Evolutionary conservation across 2,329 filamentous ascomycete genomes (phyloP).

Genomic region (Xylaria sp.): DNA sequence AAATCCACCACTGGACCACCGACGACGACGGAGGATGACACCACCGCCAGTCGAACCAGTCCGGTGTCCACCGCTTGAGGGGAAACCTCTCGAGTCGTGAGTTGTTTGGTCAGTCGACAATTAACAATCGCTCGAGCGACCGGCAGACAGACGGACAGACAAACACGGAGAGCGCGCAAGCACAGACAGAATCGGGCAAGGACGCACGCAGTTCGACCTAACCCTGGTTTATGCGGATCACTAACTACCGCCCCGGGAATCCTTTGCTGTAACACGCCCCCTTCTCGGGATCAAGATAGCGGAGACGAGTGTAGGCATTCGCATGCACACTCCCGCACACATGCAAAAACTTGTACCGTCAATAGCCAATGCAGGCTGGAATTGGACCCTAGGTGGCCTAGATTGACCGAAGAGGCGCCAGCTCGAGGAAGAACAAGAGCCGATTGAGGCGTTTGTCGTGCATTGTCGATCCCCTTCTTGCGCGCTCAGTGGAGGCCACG

Average conservation of each 20-base stretch:
- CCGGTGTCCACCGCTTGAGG: not conserved
- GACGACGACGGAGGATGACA: not conserved
- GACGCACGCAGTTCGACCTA: not conserved
- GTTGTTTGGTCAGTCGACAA: not conserved
- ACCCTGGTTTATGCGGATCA: slow-evolving; percentile 9
- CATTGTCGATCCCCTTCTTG: slow-evolving; percentile 15
- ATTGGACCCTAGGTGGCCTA: slow-evolving; percentile 19
- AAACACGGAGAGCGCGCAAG: not conserved
- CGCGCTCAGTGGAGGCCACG: not conserved
- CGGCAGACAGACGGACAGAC: not conserved
- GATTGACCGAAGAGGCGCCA: slow-evolving; percentile 11
- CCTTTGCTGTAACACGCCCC: slow-evolving; percentile 21
- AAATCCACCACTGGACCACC: slow-evolving; percentile 1
- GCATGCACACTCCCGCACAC: not conserved
- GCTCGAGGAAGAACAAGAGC: not conserved
- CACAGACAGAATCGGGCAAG: not conserved
- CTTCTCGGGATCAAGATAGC: slow-evolving; percentile 9
- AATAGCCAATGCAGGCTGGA: not conserved
- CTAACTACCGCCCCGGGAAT: slow-evolving; percentile 27
- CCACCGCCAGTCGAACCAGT: not conserved
- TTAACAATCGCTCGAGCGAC: not conserved
- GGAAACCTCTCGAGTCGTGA: not conserved
- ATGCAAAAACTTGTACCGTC: not conserved
- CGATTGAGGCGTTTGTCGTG: slow-evolving; percentile 12
- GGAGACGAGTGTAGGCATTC: not conserved